A percentile compares a stretch with the other conserved stretches of the same genome.
Conservation (phyloP, 2,329 filamentous ascomycete species). For the Fusarium sulawesiense region DNA sequence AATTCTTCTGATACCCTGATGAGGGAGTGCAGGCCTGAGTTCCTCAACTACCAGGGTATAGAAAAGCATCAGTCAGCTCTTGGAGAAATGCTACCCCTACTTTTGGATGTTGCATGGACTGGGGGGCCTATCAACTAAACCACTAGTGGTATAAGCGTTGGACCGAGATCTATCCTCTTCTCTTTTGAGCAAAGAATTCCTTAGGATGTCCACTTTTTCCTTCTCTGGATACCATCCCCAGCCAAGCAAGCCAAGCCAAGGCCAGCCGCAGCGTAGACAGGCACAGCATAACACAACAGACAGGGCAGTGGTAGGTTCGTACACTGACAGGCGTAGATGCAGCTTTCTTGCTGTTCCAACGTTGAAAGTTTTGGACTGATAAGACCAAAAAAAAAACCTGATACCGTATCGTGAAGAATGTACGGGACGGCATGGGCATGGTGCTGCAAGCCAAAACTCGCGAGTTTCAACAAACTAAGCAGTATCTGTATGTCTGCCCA, state of each 20-base stretch:
- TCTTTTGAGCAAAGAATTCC: slow-evolving; percentile 1
- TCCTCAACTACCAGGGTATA: not conserved
- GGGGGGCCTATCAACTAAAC: not conserved
- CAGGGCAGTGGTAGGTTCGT: not conserved
- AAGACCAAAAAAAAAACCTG: not conserved
- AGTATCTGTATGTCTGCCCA: slow-evolving; percentile 4
- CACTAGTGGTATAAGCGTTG: slow-evolving; percentile 3
- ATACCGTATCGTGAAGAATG: not conserved
- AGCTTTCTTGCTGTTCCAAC: not conserved
- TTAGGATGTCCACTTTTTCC: slow-evolving; percentile 2
- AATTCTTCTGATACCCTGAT: not conserved
- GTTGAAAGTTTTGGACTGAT: not conserved
- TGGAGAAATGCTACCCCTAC: slow-evolving; percentile 8
- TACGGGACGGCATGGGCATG: not conserved
- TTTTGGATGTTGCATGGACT: not conserved
- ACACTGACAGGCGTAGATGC: not conserved
- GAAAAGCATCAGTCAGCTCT: slow-evolving; percentile 5
- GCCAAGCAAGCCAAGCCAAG: not conserved
- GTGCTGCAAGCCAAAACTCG: not conserved
- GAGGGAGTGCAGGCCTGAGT: not conserved
- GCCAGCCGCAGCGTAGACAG: not conserved
- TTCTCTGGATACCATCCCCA: not conserved
- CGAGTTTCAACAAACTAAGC: not conserved
- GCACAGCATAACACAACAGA: not conserved
- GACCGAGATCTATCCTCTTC: slow-evolving; percentile 5